phyloP scores from a whole-genome alignment of 2,329 filamentous ascomycete genomes.

The Ophiostoma triangulosporum region DNA sequence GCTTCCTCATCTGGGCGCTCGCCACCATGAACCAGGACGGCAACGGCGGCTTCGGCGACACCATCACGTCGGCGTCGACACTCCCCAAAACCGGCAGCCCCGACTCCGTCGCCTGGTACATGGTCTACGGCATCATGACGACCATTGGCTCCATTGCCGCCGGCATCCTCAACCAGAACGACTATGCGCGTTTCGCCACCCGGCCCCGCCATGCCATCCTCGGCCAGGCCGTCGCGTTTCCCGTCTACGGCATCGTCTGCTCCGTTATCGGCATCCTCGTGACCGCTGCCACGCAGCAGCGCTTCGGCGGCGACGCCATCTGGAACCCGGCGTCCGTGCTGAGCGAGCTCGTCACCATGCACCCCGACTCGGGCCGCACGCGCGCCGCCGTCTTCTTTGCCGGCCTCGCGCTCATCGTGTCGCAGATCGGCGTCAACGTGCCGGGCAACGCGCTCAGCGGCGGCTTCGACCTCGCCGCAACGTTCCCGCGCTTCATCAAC shows the following conservation, averaged over 20 bases:
- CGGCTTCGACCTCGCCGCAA: background rate
- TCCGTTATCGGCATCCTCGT: background rate
- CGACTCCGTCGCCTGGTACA: background rate
- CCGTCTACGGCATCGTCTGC: background rate
- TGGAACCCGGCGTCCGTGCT: background rate
- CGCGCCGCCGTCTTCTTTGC: background rate
- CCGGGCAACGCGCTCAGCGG: background rate
- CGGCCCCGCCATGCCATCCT: background rate
- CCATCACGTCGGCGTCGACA: background rate
- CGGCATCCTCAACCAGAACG: background rate
- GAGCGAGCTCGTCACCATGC: background rate
- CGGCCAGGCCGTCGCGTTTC: background rate
- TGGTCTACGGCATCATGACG: background rate
- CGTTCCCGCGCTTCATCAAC: slow-evolving; percentile 1
- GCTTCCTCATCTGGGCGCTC: background rate
- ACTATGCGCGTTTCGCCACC: background rate
- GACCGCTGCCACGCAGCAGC: background rate
- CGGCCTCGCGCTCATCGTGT: background rate
- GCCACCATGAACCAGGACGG: background rate
- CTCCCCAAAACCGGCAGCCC: background rate
- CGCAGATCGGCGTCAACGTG: background rate
- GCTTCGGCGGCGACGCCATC: background rate
- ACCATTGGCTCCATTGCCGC: background rate
- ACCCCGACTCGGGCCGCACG: background rate
- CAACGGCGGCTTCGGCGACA: background rate